Percentiles rank a stretch among this genome's conserved stretches.
Conservation (phyloP, 2,329 filamentous ascomycete species). For the Aureobasidium uvarum region DNA sequence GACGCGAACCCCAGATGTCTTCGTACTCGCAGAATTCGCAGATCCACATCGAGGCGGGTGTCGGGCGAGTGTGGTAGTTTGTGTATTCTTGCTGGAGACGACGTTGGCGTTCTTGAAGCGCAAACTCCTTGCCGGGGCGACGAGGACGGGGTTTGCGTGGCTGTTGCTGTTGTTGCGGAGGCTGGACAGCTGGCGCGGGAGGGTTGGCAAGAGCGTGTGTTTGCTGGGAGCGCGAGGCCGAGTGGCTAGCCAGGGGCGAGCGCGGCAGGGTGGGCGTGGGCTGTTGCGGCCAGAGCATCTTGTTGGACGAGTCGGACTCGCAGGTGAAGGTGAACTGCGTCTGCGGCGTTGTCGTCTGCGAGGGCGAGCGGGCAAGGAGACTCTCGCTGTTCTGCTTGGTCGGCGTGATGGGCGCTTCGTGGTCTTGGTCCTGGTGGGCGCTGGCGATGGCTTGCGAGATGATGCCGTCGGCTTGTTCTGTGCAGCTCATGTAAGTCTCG, state of each 20-base stretch:
- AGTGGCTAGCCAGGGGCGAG: background rate
- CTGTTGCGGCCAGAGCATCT: slow-evolving; percentile 70
- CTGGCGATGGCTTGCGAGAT: slow-evolving; percentile 91
- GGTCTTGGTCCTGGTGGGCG: slow-evolving; percentile 66
- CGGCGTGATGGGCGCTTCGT: slow-evolving; percentile 55
- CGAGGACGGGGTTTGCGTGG: slow-evolving; percentile 59
- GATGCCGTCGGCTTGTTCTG: slow-evolving; percentile 57
- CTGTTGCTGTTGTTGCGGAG: slow-evolving; percentile 37
- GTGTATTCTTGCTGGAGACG: slow-evolving; percentile 72
- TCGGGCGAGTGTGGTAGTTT: slow-evolving; percentile 72
- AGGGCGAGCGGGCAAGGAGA: slow-evolving; percentile 65
- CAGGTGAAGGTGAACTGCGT: slow-evolving; percentile 97
- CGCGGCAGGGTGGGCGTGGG: slow-evolving; percentile 34
- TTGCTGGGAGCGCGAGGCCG: slow-evolving; percentile 32
- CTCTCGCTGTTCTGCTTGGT: slow-evolving; percentile 66
- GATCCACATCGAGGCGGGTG: slow-evolving; percentile 78
- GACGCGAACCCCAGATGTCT: slow-evolving; percentile 85
- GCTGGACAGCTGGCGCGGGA: slow-evolving; percentile 30
- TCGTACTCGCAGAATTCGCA: slow-evolving; percentile 99
- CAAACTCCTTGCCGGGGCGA: slow-evolving; percentile 65
- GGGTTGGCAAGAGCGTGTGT: slow-evolving; percentile 19
- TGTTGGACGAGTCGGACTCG: slow-evolving; percentile 80
- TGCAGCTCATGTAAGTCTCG: slow-evolving; percentile 13
- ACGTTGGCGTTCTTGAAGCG: slow-evolving; percentile 71
- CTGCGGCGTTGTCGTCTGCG: slow-evolving; percentile 64